A percentile compares a stretch with the other conserved stretches of the same genome.
These are phyloP conservation scores for Aspergillus brunneoviolaceus DNA, from an alignment of 2,329 filamentous ascomycete species.

Conservation along the genomic window DNA sequence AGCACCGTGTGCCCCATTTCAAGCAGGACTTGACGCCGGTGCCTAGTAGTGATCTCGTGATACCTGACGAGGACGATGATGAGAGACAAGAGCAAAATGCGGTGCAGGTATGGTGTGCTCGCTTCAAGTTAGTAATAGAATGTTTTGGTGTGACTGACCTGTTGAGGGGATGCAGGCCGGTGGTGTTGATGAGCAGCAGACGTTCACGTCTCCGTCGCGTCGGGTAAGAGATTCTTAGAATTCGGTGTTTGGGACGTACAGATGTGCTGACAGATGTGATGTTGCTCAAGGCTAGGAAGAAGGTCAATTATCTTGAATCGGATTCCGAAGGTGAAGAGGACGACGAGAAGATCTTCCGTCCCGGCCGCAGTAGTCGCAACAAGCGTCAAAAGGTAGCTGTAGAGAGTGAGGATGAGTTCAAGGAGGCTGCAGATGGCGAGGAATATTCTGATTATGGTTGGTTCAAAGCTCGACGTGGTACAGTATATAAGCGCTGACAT, in stretches of 20 bases:
- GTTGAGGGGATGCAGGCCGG: not conserved
- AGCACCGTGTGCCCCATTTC: conserved; percentile 33
- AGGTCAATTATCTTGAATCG: conserved; percentile 76
- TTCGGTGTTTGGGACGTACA: no score
- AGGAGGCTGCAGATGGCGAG: conserved; percentile 55
- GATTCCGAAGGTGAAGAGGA: conserved; percentile 69
- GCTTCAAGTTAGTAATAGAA: conserved; percentile 42
- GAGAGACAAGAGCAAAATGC: conserved; percentile 39
- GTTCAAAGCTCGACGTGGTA: not conserved
- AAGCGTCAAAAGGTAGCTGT: conserved; percentile 65
- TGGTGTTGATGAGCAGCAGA: conserved; percentile 4
- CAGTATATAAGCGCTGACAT: conserved; percentile 2
- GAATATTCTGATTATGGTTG: conserved; percentile 52
- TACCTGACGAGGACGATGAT: conserved; percentile 61
- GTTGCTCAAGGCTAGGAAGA: conserved; percentile 55
- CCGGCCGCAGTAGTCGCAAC: conserved; percentile 48
- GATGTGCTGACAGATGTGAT: not conserved
- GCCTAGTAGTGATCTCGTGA: conserved; percentile 74
- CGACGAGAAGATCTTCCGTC: conserved; percentile 69
- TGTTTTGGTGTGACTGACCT: conserved; percentile 1
- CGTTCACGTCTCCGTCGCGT: conserved; percentile 71
- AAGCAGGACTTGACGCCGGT: conserved; percentile 65
- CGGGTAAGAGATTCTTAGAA: conserved; percentile 58
- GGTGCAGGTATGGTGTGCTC: conserved; percentile 32
- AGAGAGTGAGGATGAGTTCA: conserved; percentile 68